Evolutionary conservation across 108 stramenopile species (phyloP).

Genomic region (Pelagomonas calceolata): DNA sequence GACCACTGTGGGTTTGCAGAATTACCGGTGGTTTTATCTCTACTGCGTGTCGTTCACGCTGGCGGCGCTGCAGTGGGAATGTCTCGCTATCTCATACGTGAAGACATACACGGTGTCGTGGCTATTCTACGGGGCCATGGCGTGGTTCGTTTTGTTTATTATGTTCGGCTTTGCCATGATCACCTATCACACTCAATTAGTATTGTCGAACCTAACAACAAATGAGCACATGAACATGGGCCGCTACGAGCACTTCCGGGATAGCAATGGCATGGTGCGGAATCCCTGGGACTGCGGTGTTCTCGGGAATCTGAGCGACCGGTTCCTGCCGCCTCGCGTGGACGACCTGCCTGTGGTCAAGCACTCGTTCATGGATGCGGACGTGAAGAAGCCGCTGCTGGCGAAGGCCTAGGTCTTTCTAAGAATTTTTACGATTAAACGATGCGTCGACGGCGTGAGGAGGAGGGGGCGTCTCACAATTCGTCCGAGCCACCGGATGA

Average conservation of each 20-base stretch:
- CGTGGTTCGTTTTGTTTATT: slow-evolving; percentile 53
- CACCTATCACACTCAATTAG: slow-evolving; percentile 75
- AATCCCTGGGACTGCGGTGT: slow-evolving; percentile 79
- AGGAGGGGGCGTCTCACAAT: too few species aligned
- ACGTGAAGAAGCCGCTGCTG: neutral
- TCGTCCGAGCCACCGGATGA: too few species aligned
- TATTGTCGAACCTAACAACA: slow-evolving; percentile 71
- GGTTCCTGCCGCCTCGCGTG: slow-evolving; percentile 2
- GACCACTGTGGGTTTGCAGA: slow-evolving; percentile 81
- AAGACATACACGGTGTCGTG: slow-evolving; percentile 33
- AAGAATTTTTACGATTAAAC: too few species aligned
- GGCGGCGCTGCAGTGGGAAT: slow-evolving; percentile 34
- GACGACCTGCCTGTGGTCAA: neutral
- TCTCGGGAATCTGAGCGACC: slow-evolving; percentile 36
- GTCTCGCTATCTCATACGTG: slow-evolving; percentile 45
- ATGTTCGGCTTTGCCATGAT: slow-evolving; percentile 45
- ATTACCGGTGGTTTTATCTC: slow-evolving; percentile 81
- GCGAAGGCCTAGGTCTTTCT: too few species aligned
- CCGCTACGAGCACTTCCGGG: slow-evolving; percentile 69
- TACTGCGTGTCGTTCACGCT: slow-evolving; percentile 56
- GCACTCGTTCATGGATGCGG: neutral
- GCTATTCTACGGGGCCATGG: slow-evolving; percentile 3
- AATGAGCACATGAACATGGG: slow-evolving; percentile 76
- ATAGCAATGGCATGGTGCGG: slow-evolving; percentile 36
- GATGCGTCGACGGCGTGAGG: too few species aligned